Percentiles rank a stretch among this genome's conserved stretches.
These are phyloP conservation scores for Prunus dulcis DNA, from an alignment of 306 rosid species.

Conservation along the genomic window DNA sequence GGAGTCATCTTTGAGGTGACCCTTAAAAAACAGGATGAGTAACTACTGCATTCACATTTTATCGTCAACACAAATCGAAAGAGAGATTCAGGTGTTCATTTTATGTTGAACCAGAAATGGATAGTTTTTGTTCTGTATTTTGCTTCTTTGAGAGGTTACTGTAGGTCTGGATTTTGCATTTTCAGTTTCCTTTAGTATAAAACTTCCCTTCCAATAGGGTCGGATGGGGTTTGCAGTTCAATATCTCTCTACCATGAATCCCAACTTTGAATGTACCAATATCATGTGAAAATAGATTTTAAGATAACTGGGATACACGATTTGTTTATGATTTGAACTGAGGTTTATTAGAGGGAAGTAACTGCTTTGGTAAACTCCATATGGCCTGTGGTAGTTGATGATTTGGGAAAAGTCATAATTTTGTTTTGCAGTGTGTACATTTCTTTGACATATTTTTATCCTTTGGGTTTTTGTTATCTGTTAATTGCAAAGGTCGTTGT, in stretches of 20 bases:
- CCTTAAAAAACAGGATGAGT: constrained; percentile 31
- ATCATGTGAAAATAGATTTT: background rate
- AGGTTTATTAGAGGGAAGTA: too few relatives aligned
- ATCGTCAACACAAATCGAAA: background rate
- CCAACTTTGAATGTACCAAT: background rate
- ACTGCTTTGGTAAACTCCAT: too few relatives aligned
- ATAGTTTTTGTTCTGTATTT: background rate
- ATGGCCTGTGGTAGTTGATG: too few relatives aligned
- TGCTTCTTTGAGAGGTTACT: background rate
- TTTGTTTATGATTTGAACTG: background rate
- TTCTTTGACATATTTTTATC: too few relatives aligned
- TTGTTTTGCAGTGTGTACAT: too few relatives aligned
- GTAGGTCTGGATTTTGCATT: background rate
- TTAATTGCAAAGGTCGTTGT: too few relatives aligned
- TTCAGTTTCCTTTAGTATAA: background rate
- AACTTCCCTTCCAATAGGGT: background rate
- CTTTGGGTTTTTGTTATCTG: too few relatives aligned
- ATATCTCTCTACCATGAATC: background rate
- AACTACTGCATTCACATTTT: background rate
- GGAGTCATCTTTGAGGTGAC: constrained; percentile 76
- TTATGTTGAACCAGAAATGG: background rate
- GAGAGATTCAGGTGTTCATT: background rate
- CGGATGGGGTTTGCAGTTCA: background rate
- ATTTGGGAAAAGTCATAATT: too few relatives aligned
- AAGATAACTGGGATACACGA: background rate